Base-by-base conservation (phyloP, 2,329 filamentous ascomycete genomes). In the Colletotrichum filicis region DNA sequence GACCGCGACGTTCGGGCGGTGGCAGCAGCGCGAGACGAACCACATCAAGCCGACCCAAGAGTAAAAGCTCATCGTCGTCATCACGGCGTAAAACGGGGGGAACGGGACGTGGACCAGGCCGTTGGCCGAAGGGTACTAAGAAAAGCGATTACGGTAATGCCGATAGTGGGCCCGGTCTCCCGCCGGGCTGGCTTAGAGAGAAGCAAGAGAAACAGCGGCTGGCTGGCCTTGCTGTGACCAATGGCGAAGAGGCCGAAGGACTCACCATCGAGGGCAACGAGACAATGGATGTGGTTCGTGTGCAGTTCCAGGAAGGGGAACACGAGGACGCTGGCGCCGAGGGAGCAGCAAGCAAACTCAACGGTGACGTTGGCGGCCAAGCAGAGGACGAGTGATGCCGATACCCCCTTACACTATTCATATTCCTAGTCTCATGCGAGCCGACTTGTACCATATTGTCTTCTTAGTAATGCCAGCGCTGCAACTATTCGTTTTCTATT, bases 131-230 rank as follows among this genome's bases (percentile, higher is more conserved):
- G 78, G 91, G 91, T 5, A 92, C 90, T 0, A 92, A 92, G 80
- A 92, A 92, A 79, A 88, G 88, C 52, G 91, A 92, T 77, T 92
- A 92, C 69, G 90, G 90, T 0, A 92, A 92, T 74, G 91, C 91
- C 0, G 89, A 90, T 42, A 92, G 90, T 76, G 91, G 90, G 1
- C 91, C 91, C 2, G 91, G 91, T 2, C 81, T 92, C 22, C 90
- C 91, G 1, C 91, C 91, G 3, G 86, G 85, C 0, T 91, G 89
- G 89, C 30, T 85, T 12, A 78, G 77, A 22, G 83, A 84, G 60
- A 82, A 75, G 66, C 70, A 1, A 76, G 83, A 84, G 61, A 82
- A 75, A 66, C 68, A 1, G 76, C 77, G 64, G 77, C 65, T 67
- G 30, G 68, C 68, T 22, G 58, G 55, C 24, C 46, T 67, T 7